These are phyloP conservation scores for Strobilomyces dryophilus DNA, from an alignment of 768 basidiomycete species.

Conservation along the genomic window DNA sequence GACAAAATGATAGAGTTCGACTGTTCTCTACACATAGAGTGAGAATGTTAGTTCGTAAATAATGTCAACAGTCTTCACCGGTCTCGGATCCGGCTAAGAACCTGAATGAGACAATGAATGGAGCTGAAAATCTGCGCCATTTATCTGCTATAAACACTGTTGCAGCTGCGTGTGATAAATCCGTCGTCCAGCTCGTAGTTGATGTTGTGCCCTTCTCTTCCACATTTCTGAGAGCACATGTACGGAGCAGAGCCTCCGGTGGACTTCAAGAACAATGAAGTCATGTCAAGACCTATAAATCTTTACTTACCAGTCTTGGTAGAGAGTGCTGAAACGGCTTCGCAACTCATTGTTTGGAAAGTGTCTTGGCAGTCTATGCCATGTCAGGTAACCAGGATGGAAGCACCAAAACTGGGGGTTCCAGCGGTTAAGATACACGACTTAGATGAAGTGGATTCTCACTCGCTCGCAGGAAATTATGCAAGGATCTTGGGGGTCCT, in stretches of 20 bases:
- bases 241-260: slow-evolving; percentile 7
- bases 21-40: slow-evolving; percentile 6
- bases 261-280: slow-evolving; percentile 7
- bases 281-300: neutral
- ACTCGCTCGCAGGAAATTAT: slow-evolving; percentile 17
- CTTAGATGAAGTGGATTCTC: neutral
- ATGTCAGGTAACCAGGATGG: slow-evolving; percentile 24
- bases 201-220: slow-evolving; percentile 6
- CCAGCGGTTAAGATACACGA: neutral
- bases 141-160: slow-evolving; percentile 17
- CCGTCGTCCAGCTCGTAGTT: slow-evolving; percentile 4
- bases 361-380: slow-evolving; percentile 10
- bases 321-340: slow-evolving; percentile 15
- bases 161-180: slow-evolving; percentile 21
- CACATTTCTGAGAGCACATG: slow-evolving; percentile 14
- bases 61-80: neutral
- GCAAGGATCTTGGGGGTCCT: slow-evolving; percentile 2
- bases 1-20: slow-evolving; percentile 22
- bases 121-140: neutral
- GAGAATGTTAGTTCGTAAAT: neutral
- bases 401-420: slow-evolving; percentile 13
- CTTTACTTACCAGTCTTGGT: slow-evolving; percentile 13
- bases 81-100: slow-evolving; percentile 19
- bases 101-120: neutral
- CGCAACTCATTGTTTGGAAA: slow-evolving; percentile 15